Conservation (phyloP, 1,284 basidiomycete species). For the Boletus semigastroideus region DNA sequence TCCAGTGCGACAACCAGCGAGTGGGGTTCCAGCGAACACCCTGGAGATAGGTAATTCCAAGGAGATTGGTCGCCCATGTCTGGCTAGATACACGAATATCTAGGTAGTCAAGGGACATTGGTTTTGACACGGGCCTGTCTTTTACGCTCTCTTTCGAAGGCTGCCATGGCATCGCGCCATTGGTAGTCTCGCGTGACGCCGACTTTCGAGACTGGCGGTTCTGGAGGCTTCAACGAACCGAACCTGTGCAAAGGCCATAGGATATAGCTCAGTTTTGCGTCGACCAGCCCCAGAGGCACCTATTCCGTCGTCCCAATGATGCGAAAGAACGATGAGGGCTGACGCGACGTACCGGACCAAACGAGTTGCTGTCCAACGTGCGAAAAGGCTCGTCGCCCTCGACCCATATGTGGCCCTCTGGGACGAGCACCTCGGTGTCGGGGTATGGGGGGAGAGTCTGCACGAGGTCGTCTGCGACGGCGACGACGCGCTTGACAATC, state of each 20-base stretch:
- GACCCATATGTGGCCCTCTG: conserved; percentile 68
- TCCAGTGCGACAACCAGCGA: conserved; percentile 6
- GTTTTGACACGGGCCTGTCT: conserved; percentile 44
- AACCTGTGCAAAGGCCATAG: conserved; percentile 62
- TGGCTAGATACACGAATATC: not conserved
- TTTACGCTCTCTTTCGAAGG: conserved; percentile 45
- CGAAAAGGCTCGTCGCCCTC: conserved; percentile 53
- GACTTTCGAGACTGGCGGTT: conserved; percentile 15
- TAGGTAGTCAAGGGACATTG: not conserved
- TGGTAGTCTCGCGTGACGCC: conserved; percentile 35
- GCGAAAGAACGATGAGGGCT: not conserved
- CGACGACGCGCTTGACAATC: conserved; percentile 70
- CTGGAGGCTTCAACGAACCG: conserved; percentile 40
- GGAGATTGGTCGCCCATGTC: no score
- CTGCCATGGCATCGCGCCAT: conserved; percentile 46
- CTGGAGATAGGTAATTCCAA: no score
- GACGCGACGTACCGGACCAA: conserved; percentile 58
- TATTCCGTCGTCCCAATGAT: conserved; percentile 21
- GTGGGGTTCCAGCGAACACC: not conserved
- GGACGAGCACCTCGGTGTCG: conserved; percentile 52
- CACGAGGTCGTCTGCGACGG: conserved; percentile 61
- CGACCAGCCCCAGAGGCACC: conserved; percentile 62
- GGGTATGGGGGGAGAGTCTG: conserved; percentile 64
- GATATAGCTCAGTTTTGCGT: conserved; percentile 59
- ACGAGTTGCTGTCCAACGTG: conserved; percentile 70